These are phyloP conservation scores for Vitis rupestris DNA, from an alignment of 164 flowering plant species.

Conservation along the genomic window DNA sequence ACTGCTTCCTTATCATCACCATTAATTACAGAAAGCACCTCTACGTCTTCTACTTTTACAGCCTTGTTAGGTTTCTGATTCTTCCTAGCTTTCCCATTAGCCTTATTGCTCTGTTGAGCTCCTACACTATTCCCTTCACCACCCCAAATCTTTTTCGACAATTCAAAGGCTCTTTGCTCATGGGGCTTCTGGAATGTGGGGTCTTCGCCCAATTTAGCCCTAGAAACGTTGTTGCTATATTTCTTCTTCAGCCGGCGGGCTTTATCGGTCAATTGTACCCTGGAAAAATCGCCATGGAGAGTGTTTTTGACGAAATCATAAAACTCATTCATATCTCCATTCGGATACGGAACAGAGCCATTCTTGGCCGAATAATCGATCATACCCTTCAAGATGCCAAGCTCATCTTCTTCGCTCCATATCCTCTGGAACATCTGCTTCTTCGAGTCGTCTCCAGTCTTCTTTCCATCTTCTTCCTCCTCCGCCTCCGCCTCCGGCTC, in stretches of 20 bases:
- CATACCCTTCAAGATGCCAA: constrained; percentile 31
- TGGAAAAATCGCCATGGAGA: constrained; percentile 14
- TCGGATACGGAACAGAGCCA: constrained; percentile 15
- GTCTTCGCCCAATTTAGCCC: constrained; percentile 20
- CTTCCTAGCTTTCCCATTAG: constrained; percentile 7
- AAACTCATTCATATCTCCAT: constrained; percentile 16
- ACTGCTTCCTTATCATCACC: background rate
- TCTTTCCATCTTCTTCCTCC: constrained; percentile 11
- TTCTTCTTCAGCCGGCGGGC: constrained; percentile 33
- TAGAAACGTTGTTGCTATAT: constrained; percentile 18
- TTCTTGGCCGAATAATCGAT: constrained; percentile 21
- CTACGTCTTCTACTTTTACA: background rate
- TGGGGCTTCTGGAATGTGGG: constrained; percentile 22
- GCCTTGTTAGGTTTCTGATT: background rate
- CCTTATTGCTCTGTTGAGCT: background rate
- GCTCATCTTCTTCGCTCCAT: constrained; percentile 34
- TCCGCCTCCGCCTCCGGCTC: background rate
- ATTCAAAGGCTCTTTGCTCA: constrained; percentile 17
- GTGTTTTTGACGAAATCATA: constrained; percentile 28
- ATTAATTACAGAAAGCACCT: too few relatives aligned
- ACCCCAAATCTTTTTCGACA: constrained; percentile 39
- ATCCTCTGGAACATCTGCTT: constrained; percentile 33
- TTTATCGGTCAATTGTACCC: constrained; percentile 23
- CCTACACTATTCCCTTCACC: constrained; percentile 2
- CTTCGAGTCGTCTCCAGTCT: constrained; percentile 5